These are phyloP conservation scores for Sodiomyces alkalinus DNA, from an alignment of 2,329 filamentous ascomycete species.

Conservation along the genomic window DNA sequence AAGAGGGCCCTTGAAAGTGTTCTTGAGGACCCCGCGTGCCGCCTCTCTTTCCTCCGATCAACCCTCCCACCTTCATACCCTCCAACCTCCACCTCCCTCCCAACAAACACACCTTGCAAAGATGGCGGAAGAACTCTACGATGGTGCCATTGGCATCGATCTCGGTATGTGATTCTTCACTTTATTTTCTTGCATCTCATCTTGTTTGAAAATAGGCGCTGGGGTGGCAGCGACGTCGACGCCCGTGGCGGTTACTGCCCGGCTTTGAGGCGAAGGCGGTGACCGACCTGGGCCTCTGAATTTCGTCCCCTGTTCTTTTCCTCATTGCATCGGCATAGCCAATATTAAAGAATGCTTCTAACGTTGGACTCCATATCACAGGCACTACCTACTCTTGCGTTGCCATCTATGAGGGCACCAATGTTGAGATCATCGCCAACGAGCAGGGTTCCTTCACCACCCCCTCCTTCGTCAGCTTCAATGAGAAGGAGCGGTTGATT, in stretches of 20 bases:
- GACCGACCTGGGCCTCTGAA: too few species aligned
- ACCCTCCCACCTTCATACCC: constrained; percentile 8
- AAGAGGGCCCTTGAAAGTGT: constrained; percentile 5
- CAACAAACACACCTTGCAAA: constrained; percentile 22
- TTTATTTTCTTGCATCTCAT: too few species aligned
- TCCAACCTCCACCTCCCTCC: neutral
- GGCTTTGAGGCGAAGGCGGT: too few species aligned
- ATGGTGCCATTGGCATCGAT: constrained; percentile 99
- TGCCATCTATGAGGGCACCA: constrained; percentile 97
- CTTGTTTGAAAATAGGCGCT: too few species aligned
- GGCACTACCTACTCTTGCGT: constrained; percentile 99
- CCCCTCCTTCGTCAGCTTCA: constrained; percentile 98
- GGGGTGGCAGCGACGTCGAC: too few species aligned
- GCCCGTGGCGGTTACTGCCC: too few species aligned
- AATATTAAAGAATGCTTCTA: constrained; percentile 8
- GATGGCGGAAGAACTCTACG: constrained; percentile 97
- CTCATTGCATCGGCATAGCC: neutral
- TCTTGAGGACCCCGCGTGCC: constrained; percentile 6
- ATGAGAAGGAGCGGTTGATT: constrained; percentile 94
- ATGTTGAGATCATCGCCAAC: constrained; percentile 99
- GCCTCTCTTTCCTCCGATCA: constrained; percentile 7
- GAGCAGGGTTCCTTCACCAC: constrained; percentile 99
- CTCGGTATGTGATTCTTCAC: constrained; percentile 54
- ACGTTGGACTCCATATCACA: constrained; percentile 21
- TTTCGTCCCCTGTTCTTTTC: constrained; percentile 3